Evolutionary conservation across 2,329 filamentous ascomycete genomes (phyloP).

Genomic region (Hypoxylon sp.): DNA sequence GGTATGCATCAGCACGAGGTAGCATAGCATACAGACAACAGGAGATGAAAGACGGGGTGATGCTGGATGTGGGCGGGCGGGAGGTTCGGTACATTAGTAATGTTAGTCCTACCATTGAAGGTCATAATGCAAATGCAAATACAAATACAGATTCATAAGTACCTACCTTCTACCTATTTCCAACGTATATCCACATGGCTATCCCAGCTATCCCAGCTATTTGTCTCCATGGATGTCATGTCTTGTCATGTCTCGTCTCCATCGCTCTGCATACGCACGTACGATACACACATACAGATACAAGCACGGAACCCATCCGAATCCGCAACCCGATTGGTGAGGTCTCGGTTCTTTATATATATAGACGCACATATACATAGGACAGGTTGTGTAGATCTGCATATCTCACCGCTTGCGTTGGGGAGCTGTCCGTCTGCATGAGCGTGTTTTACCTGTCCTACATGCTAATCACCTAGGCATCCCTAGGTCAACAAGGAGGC

Average conservation of each 20-base stretch:
- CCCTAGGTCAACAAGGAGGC: no score
- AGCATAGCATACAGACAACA: slow-evolving; percentile 12
- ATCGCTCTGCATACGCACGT: slow-evolving; percentile 11
- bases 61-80: background rate
- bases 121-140: background rate
- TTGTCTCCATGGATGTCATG: background rate
- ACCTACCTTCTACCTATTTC: background rate
- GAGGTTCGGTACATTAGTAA: slow-evolving; percentile 13
- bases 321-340: slow-evolving; percentile 15
- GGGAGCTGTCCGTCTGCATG: background rate
- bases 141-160: background rate
- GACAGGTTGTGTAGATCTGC: background rate
- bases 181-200: background rate
- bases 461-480: background rate
- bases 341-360: background rate
- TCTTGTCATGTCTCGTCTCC: background rate
- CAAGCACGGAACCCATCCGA: slow-evolving; percentile 8
- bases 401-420: slow-evolving; percentile 1
- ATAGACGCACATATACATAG: background rate
- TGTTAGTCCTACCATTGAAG: slow-evolving; percentile 16
- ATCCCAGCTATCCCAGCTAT: background rate
- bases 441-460: background rate
- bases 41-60: background rate
- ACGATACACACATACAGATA: slow-evolving; percentile 5
- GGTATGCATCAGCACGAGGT: slow-evolving; percentile 12